Conservation (phyloP, 768 basidiomycete species). For the Lactifluus hygrophoroides region DNA sequence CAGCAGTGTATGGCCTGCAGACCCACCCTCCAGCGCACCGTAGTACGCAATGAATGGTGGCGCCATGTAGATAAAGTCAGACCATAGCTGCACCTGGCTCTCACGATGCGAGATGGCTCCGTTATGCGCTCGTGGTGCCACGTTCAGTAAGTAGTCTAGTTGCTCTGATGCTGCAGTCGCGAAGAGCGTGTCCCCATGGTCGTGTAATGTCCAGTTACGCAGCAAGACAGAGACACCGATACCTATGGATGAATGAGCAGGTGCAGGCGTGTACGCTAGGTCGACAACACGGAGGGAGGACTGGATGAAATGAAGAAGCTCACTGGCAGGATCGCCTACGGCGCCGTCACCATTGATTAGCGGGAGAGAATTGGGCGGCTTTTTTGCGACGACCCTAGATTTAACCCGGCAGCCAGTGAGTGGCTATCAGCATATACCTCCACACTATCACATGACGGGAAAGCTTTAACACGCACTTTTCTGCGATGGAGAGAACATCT, state of each 20-base stretch:
- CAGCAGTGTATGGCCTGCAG: conserved; percentile 30
- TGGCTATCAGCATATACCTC: not conserved
- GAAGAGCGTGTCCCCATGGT: conserved; percentile 28
- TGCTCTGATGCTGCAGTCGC: conserved; percentile 38
- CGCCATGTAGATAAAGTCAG: conserved; percentile 54
- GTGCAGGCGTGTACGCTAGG: not conserved
- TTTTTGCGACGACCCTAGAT: conserved; percentile 32
- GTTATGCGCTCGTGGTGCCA: conserved; percentile 35
- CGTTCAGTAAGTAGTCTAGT: conserved; percentile 39
- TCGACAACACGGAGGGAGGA: not conserved
- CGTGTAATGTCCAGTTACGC: conserved; percentile 43
- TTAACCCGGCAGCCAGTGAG: not conserved
- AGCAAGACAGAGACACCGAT: conserved; percentile 45
- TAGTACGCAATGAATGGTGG: conserved; percentile 63
- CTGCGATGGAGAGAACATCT: conserved; percentile 37
- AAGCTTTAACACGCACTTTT: conserved; percentile 32
- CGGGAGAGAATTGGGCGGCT: conserved; percentile 31
- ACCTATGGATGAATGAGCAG: conserved; percentile 26
- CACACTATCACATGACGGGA: not conserved
- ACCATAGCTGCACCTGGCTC: conserved; percentile 48
- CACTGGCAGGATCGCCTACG: conserved; percentile 55
- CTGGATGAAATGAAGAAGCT: conserved; percentile 14
- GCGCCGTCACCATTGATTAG: conserved; percentile 42
- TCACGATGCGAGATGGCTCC: conserved; percentile 56
- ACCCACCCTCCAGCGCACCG: conserved; percentile 37